Conservation (phyloP, 176 grass and related monocot genomes). For the Zoysia japonica region DNA sequence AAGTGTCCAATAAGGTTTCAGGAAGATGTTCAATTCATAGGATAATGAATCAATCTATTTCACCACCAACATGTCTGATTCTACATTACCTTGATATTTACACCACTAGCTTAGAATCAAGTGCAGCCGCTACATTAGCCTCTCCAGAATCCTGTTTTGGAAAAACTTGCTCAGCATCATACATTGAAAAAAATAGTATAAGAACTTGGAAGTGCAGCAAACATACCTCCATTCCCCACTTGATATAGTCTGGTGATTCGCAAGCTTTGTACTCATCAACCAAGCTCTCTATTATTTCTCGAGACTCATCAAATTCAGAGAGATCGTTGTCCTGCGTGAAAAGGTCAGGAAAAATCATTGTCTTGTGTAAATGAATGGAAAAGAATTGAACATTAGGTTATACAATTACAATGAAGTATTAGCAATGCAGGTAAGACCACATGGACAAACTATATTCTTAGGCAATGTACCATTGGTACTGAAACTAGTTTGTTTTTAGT, state of each 20-base stretch:
- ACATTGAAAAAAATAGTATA: background rate
- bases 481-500: background rate
- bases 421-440: background rate
- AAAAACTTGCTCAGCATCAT: conserved; percentile 28
- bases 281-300: conserved; percentile 93
- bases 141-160: conserved; percentile 64
- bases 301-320: conserved; percentile 93
- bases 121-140: conserved; percentile 66
- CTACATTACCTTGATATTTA: conserved; percentile 54
- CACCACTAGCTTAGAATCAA: conserved; percentile 84
- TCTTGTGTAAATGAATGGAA: conserved; percentile 2
- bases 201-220: conserved; percentile 12
- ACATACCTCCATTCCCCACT: conserved; percentile 99
- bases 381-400: background rate
- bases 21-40: background rate
- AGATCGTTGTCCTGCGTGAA: conserved; percentile 85
- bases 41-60: background rate
- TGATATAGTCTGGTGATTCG: conserved; percentile 96
- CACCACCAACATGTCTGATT: background rate
- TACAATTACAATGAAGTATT: background rate
- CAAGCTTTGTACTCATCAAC: conserved; percentile 99
- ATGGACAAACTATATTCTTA: background rate
- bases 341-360: background rate
- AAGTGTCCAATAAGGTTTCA: conserved; percentile 5
- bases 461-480: background rate